phyloP scores from a whole-genome alignment of 805 yeast genomes.

The Nakazawaea ishiwadae region DNA sequence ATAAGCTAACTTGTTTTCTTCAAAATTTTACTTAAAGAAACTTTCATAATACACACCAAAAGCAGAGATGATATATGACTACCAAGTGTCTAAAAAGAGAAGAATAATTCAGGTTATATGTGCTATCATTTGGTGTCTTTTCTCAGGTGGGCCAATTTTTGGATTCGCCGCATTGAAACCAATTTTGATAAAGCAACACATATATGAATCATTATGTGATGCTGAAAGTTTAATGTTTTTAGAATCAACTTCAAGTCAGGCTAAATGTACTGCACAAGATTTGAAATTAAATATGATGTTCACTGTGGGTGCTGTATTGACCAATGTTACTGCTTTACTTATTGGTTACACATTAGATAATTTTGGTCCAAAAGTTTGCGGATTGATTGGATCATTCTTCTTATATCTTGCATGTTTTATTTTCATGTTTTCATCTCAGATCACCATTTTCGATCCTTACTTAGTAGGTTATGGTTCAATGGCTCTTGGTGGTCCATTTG shows the following conservation, averaged over 20 bases:
- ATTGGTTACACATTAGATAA: conserved; percentile 46
- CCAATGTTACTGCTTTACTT: conserved; percentile 47
- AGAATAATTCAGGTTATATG: conserved; percentile 39
- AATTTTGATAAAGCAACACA: conserved; percentile 40
- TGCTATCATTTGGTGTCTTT: conserved; percentile 50
- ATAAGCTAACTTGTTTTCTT: background rate
- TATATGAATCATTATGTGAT: conserved; percentile 39
- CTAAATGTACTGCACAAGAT: conserved; percentile 48
- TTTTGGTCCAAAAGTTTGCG: conserved; percentile 50
- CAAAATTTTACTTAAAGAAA: too few relatives aligned
- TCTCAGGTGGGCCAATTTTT: conserved; percentile 55
- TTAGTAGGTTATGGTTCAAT: conserved; percentile 44
- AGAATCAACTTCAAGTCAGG: conserved; percentile 15
- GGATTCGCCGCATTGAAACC: conserved; percentile 61
- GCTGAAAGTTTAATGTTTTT: conserved; percentile 14
- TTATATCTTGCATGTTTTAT: conserved; percentile 39
- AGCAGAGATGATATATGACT: conserved; percentile 11
- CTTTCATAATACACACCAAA: too few relatives aligned
- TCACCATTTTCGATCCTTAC: conserved; percentile 42
- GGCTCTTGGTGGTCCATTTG: conserved; percentile 58
- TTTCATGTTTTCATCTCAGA: conserved; percentile 35
- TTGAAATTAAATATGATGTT: conserved; percentile 54
- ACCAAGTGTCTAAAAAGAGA: conserved; percentile 15
- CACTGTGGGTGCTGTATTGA: conserved; percentile 52
- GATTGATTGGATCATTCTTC: conserved; percentile 45